Percentiles rank a stretch among this genome's conserved stretches.
Evolutionary conservation across 352 stramenopile species (phyloP).

Genomic region (Globisporangium emineosum): DNA sequence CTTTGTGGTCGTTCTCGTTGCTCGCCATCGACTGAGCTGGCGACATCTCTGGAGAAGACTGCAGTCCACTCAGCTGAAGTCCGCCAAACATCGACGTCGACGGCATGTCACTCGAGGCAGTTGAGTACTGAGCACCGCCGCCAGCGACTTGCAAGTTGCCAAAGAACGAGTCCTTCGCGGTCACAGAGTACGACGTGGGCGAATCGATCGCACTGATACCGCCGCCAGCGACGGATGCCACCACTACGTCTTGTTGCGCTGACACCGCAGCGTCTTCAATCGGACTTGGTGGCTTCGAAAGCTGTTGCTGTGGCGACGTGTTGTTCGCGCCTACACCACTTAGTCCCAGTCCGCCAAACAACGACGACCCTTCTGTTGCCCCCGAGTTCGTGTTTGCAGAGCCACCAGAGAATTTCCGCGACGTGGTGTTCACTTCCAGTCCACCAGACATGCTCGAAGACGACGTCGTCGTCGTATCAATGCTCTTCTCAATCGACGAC

Average conservation of each 20-base stretch:
- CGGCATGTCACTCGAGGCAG: background rate
- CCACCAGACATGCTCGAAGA: conserved; percentile 21
- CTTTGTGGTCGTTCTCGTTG: background rate
- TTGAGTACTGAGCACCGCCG: background rate
- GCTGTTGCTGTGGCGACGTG: conserved; percentile 7
- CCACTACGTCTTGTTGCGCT: background rate
- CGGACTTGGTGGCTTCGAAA: conserved; percentile 6
- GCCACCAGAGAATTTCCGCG: conserved; percentile 14
- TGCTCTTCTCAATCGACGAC: conserved; percentile 10
- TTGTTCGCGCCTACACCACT: conserved; percentile 11
- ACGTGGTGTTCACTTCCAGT: conserved; percentile 20
- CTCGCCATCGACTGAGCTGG: background rate
- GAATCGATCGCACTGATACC: conserved; percentile 21
- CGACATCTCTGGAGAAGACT: conserved; percentile 3
- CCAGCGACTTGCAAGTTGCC: conserved; percentile 21
- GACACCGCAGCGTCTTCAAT: background rate
- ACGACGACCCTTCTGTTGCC: conserved; percentile 12
- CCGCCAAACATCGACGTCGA: conserved; percentile 35
- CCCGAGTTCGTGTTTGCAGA: conserved; percentile 12
- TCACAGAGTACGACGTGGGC: conserved; percentile 26
- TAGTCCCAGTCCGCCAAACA: conserved; percentile 46
- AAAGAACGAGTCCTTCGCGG: conserved; percentile 41
- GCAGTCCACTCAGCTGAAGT: conserved; percentile 36
- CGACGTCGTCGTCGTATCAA: background rate
- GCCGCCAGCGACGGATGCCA: background rate